phyloP scores from a whole-genome alignment of 768 basidiomycete species.

The Crepidotus variabilis region DNA sequence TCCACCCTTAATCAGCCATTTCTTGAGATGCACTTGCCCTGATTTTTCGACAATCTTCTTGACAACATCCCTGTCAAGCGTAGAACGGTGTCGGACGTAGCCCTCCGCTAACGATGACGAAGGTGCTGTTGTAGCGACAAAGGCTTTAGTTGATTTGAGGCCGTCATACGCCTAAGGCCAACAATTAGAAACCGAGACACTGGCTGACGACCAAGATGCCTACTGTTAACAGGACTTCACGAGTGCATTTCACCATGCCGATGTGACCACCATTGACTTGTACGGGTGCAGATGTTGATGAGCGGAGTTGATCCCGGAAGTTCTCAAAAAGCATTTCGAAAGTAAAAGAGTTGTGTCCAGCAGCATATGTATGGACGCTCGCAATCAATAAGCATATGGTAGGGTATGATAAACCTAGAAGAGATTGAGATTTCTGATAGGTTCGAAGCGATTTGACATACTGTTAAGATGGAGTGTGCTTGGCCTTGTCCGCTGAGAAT shows the following conservation, averaged over 20 bases:
- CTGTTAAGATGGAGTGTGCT: conserved; percentile 51
- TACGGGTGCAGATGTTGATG: conserved; percentile 71
- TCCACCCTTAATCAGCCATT: conserved; percentile 68
- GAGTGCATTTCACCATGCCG: conserved; percentile 66
- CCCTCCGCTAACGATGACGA: conserved; percentile 54
- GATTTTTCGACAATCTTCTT: conserved; percentile 61
- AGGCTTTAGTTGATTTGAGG: conserved; percentile 53
- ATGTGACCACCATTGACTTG: conserved; percentile 72
- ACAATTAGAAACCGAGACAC: conserved; percentile 1
- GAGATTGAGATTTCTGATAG: background rate
- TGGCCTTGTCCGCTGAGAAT: conserved; percentile 53
- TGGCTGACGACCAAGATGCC: conserved; percentile 21
- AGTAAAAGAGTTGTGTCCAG: conserved; percentile 77
- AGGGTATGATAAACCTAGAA: conserved; percentile 71
- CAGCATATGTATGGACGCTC: conserved; percentile 69
- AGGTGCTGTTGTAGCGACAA: conserved; percentile 46
- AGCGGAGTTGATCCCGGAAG: conserved; percentile 72
- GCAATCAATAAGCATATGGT: conserved; percentile 81
- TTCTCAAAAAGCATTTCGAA: conserved; percentile 88
- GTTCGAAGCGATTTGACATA: conserved; percentile 25
- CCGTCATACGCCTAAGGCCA: conserved; percentile 69
- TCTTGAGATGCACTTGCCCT: conserved; percentile 69
- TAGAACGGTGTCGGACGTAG: conserved; percentile 73
- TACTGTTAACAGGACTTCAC: conserved; percentile 64
- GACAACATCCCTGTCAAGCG: conserved; percentile 60